Evolutionary conservation across 805 yeast genomes (phyloP), one percentile per base, ranked within the genome.

Genomic region (Saccharomyces kudriavzevii): DNA sequence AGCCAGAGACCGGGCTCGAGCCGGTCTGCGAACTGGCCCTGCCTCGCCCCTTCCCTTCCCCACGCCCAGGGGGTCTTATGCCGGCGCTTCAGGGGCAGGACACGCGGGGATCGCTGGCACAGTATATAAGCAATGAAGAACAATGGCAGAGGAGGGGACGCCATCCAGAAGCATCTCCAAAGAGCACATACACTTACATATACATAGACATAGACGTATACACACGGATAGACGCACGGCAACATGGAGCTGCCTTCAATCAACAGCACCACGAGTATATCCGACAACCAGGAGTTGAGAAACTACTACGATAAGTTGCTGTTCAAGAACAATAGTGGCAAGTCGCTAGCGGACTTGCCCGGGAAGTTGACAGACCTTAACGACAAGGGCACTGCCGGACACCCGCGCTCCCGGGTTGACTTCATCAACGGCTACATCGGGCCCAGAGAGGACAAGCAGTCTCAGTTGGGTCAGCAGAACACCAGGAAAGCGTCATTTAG

Each of bases 231-330:
- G 13, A 35, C 17, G 17, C 17, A 35, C 8, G 24, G 22, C 10
- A 57, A 60, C 29, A 51, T 58, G 24, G 70, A 65, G 47, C 53
- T 68, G 31, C 72, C 70, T n/a, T 65, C 69, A n/a, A 63, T 68
- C 11, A 68, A 62, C 53, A 67, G 71, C 53, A 62, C 67, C 6
- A 67, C 72, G 8, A 63, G 68, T 55, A 58, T 68, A 26, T 68
- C 72, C 8, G 72, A 68, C 52, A 68, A 68, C 51, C 59, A 64
- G 35, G 68, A 63, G 43, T 55, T 68, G 49, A 63, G 62, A 52
- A 65, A 67, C 49, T 67, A 68, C 49, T 68, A 68, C 53, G 72
- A 68, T 50, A 68, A 68, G 17, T 50, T 68, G 47, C 54, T 68
- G 40, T 68, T 68, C 51, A 66, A 64, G 45, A 67, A 67, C 52